phyloP scores from a whole-genome alignment of 495 filamentous ascomycete genomes.

The Podospora sp. region DNA sequence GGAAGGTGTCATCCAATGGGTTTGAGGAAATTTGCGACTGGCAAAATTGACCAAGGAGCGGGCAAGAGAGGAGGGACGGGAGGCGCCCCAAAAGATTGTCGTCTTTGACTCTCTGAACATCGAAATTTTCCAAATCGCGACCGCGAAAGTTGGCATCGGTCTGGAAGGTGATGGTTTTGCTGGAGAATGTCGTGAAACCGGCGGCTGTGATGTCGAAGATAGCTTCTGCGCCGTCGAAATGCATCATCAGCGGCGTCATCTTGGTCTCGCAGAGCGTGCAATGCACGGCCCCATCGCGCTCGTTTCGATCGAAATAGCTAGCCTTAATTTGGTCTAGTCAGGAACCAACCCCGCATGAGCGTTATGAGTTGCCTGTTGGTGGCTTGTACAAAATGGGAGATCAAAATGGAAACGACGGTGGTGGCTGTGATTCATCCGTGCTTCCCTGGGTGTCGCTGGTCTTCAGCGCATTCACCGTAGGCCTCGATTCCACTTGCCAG shows the following conservation, averaged over 20 bases:
- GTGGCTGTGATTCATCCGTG: background rate
- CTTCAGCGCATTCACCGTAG: background rate
- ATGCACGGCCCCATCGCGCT: background rate
- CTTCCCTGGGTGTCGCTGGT: background rate
- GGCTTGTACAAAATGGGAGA: background rate
- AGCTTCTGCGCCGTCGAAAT: background rate
- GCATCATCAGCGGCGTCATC: background rate
- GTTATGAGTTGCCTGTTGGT: background rate
- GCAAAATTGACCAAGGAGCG: background rate
- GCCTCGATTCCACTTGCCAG: background rate
- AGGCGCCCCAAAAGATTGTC: background rate
- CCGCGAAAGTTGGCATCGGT: background rate
- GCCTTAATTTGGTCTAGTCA: constrained; percentile 10
- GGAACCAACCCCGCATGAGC: background rate
- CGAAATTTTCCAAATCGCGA: background rate
- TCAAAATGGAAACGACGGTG: background rate
- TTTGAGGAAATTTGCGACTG: background rate
- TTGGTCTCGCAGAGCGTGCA: background rate
- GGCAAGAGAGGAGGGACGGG: background rate
- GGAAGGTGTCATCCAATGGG: background rate
- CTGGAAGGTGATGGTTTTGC: background rate
- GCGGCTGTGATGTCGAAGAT: background rate
- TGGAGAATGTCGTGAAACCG: background rate
- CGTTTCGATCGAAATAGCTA: constrained; percentile 4
- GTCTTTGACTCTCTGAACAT: background rate